These are phyloP conservation scores for Aspergillus quadrilineatus DNA, from an alignment of 2,329 filamentous ascomycete species.

Conservation along the genomic window DNA sequence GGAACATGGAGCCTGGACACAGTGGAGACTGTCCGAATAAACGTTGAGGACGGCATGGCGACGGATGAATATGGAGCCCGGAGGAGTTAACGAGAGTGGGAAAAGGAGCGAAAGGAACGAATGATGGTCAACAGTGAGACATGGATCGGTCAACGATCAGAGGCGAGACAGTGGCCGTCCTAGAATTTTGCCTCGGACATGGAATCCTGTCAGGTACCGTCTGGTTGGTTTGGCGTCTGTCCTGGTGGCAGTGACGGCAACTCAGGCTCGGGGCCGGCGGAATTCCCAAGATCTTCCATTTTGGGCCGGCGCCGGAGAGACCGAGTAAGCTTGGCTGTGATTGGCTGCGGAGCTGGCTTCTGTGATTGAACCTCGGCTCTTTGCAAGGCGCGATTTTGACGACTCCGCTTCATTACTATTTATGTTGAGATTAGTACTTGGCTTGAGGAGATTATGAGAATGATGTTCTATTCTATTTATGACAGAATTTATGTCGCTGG, in stretches of 20 bases:
- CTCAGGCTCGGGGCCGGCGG: not conserved
- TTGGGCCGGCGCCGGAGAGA: not conserved
- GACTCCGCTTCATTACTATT: not conserved
- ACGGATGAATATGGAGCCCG: slow-evolving; percentile 4
- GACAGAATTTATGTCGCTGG: no score
- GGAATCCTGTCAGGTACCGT: not conserved
- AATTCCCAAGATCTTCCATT: slow-evolving; percentile 1
- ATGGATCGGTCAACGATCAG: not conserved
- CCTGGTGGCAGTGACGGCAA: not conserved
- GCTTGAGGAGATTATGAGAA: no score
- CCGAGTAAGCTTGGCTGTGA: slow-evolving; percentile 6
- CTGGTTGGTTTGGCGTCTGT: not conserved
- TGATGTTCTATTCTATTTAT: no score
- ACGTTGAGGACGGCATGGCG: slow-evolving; percentile 17
- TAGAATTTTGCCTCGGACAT: not conserved
- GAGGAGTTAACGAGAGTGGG: slow-evolving; percentile 5
- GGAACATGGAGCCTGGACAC: slow-evolving; percentile 17
- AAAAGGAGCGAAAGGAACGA: slow-evolving; percentile 6
- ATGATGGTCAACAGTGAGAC: not conserved
- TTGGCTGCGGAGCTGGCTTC: not conserved
- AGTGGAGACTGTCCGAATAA: slow-evolving; percentile 21
- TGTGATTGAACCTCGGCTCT: slow-evolving; percentile 12
- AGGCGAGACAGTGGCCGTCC: not conserved
- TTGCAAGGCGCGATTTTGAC: not conserved
- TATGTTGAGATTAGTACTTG: not conserved